A percentile compares a stretch with the other conserved stretches of the same genome.
phyloP scores from a whole-genome alignment of 257 asterid species.

The Verbascum thapsus region DNA sequence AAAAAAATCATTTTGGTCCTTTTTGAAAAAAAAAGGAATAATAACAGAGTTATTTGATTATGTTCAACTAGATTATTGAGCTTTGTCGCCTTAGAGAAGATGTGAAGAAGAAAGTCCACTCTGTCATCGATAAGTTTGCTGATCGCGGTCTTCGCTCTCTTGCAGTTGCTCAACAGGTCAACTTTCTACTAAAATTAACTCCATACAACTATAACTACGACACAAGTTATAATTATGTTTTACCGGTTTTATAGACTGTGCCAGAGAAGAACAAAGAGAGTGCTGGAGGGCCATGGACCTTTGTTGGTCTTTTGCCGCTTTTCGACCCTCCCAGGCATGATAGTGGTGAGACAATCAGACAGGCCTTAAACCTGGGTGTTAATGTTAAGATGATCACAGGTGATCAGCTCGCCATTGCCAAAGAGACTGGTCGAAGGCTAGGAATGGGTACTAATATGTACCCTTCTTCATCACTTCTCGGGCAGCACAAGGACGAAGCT shows the following conservation, averaged over 20 bases:
- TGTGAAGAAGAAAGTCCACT: conserved; percentile 53
- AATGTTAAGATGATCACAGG: conserved; percentile 95
- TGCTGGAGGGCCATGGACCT: conserved; percentile 76
- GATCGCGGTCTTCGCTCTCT: conserved; percentile 91
- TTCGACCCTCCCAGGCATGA: conserved; percentile 97
- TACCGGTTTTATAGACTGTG: conserved; percentile 50
- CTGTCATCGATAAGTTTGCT: conserved; percentile 67
- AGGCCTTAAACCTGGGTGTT: conserved; percentile 91
- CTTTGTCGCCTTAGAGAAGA: conserved; percentile 72
- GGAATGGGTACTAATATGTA: no score
- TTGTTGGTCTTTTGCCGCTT: conserved; percentile 77
- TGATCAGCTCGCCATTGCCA: conserved; percentile 89
- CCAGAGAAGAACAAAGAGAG: conserved; percentile 70
- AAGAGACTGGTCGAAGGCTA: conserved; percentile 86
- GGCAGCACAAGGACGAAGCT: conserved; percentile 70
- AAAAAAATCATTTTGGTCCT: no score
- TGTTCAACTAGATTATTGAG: conserved; percentile 86
- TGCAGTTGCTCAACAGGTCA: conserved; percentile 73
- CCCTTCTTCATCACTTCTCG: conserved; percentile 90
- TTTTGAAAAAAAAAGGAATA: no score
- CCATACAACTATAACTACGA: no score
- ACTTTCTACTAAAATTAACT: no score
- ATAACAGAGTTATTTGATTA: no score
- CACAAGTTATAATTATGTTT: no score
- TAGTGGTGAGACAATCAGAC: conserved; percentile 81